phyloP scores from a whole-genome alignment of 2,329 filamentous ascomycete genomes.

The Alternaria arborescens region DNA sequence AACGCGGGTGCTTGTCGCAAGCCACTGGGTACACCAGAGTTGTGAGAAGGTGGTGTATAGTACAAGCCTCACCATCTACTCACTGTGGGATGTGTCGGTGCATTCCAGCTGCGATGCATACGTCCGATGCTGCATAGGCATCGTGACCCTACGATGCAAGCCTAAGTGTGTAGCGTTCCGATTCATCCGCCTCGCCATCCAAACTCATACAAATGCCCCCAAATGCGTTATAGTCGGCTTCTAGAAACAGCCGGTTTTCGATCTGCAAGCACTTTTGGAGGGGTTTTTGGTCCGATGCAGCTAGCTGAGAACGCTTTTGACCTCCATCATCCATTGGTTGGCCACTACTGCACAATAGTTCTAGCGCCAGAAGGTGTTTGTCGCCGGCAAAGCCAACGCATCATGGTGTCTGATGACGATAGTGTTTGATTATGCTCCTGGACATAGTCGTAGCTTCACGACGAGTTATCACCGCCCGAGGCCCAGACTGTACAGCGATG shows the following conservation, averaged over 20 bases:
- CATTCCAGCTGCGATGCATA: background rate
- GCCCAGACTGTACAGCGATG: conserved; percentile 37
- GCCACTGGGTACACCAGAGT: background rate
- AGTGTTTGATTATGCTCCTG: background rate
- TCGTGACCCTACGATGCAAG: conserved; percentile 4
- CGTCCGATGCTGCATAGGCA: background rate
- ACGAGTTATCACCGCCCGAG: conserved; percentile 15
- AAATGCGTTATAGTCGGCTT: background rate
- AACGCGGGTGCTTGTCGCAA: background rate
- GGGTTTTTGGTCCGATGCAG: background rate
- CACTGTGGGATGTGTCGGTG: background rate
- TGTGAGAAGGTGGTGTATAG: background rate
- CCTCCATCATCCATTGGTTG: background rate
- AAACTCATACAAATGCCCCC: background rate
- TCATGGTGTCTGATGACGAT: background rate
- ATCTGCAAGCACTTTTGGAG: background rate
- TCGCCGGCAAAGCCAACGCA: background rate
- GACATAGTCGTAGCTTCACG: too few species aligned
- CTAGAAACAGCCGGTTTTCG: conserved; percentile 1
- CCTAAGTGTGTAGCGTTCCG: conserved; percentile 8
- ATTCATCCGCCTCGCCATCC: conserved; percentile 6
- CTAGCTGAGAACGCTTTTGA: background rate
- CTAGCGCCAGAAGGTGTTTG: background rate
- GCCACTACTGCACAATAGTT: background rate
- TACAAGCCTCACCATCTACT: background rate